phyloP scores from a whole-genome alignment of 2,329 filamentous ascomycete species.

The Thielaviopsis cerberus region DNA sequence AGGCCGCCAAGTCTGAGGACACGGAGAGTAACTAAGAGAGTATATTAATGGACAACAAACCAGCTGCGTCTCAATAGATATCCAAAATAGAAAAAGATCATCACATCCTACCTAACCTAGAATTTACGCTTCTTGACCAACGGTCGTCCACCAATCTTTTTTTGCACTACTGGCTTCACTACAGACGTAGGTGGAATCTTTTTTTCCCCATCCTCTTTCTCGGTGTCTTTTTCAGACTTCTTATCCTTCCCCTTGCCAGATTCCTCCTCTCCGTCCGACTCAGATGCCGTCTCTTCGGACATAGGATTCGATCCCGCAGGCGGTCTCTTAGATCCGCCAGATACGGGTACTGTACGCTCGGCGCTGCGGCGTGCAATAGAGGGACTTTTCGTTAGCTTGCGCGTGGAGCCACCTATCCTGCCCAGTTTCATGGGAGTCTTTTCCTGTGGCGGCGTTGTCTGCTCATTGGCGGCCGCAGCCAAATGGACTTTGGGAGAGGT shows the following conservation, averaged over 20 bases:
- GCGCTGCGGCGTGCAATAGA: background rate
- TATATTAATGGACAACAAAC: background rate
- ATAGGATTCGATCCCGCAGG: background rate
- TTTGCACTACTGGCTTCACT: background rate
- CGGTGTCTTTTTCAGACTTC: background rate
- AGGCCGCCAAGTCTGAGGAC: background rate
- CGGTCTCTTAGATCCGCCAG: background rate
- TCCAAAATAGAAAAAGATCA: slow-evolving; percentile 12
- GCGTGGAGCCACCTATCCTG: background rate
- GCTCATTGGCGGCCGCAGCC: background rate
- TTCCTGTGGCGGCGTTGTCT: background rate
- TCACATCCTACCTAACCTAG: background rate
- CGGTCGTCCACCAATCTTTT: slow-evolving; percentile 5
- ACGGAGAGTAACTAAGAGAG: background rate
- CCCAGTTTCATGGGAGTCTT: background rate
- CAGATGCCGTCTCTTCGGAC: background rate
- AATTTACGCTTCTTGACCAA: slow-evolving; percentile 10
- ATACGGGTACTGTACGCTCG: no score
- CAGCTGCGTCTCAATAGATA: background rate
- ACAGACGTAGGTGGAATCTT: background rate
- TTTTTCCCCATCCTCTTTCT: background rate
- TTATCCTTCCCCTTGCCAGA: background rate
- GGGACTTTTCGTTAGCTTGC: background rate
- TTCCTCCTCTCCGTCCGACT: background rate
- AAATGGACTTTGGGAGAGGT: background rate